These are phyloP conservation scores for Neonectria coccinea DNA, from an alignment of 2,329 filamentous ascomycete genomes.

Conservation along the genomic window DNA sequence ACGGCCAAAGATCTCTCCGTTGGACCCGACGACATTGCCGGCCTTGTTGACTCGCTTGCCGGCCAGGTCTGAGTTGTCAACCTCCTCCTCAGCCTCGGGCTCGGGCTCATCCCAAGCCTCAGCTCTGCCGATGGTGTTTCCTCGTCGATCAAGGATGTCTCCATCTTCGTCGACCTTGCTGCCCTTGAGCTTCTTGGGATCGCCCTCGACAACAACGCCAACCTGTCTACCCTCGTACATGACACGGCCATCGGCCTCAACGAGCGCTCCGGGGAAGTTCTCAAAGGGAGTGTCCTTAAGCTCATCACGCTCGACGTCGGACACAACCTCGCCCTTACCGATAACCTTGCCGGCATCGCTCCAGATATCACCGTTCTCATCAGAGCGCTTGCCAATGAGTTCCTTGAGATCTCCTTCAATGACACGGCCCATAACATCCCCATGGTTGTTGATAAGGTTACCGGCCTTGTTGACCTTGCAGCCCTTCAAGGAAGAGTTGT, in stretches of 20 bases:
- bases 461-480: slow-evolving; percentile 59
- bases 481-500: slow-evolving; percentile 65
- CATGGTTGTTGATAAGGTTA: slow-evolving; percentile 78
- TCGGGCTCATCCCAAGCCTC: slow-evolving; percentile 65
- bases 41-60: slow-evolving; percentile 70
- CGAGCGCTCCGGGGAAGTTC: neutral
- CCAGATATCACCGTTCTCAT: slow-evolving; percentile 77
- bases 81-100: slow-evolving; percentile 62
- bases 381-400: slow-evolving; percentile 73
- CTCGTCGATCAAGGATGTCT: slow-evolving; percentile 82
- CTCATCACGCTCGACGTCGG: slow-evolving; percentile 75
- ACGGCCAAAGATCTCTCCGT: slow-evolving; percentile 72
- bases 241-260: neutral
- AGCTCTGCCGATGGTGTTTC: slow-evolving; percentile 67
- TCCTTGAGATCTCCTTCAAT: slow-evolving; percentile 74
- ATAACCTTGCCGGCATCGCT: slow-evolving; percentile 79
- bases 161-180: slow-evolving; percentile 84
- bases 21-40: slow-evolving; percentile 68
- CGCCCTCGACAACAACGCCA: slow-evolving; percentile 75
- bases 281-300: slow-evolving; percentile 61
- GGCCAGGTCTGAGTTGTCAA: slow-evolving; percentile 63
- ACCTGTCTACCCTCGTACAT: neutral
- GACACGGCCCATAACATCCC: slow-evolving; percentile 73
- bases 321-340: slow-evolving; percentile 74
- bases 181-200: slow-evolving; percentile 78